Conservation (phyloP, 805 yeast genomes). For the Ogataea glucozyma region DNA sequence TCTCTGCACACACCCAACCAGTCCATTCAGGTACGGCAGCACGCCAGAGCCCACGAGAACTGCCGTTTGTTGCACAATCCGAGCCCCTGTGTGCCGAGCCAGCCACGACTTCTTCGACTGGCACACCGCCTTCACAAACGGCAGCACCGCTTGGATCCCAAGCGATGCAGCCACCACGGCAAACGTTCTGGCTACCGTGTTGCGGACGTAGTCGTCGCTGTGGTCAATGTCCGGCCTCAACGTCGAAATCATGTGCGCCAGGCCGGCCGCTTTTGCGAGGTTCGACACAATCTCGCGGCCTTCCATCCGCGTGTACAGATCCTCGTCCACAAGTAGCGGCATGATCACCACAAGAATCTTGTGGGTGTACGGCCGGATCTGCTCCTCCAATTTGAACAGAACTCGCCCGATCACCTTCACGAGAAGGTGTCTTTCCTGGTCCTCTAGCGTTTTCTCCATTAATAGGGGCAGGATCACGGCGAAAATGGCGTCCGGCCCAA, state of each 20-base stretch:
- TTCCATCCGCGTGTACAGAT: conserved; percentile 68
- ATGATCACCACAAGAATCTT: conserved; percentile 71
- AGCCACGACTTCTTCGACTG: conserved; percentile 75
- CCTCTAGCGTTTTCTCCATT: conserved; percentile 69
- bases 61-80: conserved; percentile 75
- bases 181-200: conserved; percentile 71
- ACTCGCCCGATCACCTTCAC: conserved; percentile 75
- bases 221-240: conserved; percentile 82
- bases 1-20: conserved; percentile 61
- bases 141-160: conserved; percentile 70
- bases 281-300: conserved; percentile 78
- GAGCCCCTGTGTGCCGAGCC: conserved; percentile 81
- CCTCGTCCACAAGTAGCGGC: conserved; percentile 81
- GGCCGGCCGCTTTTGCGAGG: conserved; percentile 78
- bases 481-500: conserved; percentile 72
- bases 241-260: conserved; percentile 74
- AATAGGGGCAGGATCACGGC: conserved; percentile 74
- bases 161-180: conserved; percentile 83
- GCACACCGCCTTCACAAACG: conserved; percentile 81
- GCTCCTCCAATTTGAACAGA: conserved; percentile 61
- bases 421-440: conserved; percentile 78
- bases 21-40: conserved; percentile 66
- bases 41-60: conserved; percentile 67
- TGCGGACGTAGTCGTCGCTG: conserved; percentile 77
- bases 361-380: conserved; percentile 70